Evolutionary conservation across 305 asterid genomes (phyloP).

Genomic region (Fraxinus baroniana): DNA sequence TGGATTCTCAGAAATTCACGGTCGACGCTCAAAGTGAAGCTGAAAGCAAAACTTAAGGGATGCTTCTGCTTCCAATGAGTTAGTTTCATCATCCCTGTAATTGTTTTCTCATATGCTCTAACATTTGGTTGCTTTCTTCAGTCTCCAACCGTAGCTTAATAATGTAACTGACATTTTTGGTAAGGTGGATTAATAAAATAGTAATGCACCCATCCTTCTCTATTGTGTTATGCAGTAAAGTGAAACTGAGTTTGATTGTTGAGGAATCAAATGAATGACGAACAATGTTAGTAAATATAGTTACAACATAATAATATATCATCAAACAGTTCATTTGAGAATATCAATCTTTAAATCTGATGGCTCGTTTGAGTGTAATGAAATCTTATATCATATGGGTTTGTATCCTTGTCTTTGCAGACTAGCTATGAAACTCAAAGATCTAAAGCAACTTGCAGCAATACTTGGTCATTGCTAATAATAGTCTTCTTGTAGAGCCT

Average conservation of each 20-base stretch:
- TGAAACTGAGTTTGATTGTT: not conserved
- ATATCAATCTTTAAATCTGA: too few relatives aligned
- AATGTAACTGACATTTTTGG: not conserved
- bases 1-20: not conserved
- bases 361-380: not conserved
- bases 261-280: not conserved
- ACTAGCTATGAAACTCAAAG: too few relatives aligned
- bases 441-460: too few relatives aligned
- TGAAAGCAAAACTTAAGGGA: conserved; percentile 21
- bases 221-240: not conserved
- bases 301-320: too few relatives aligned
- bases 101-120: not conserved
- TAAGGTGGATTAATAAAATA: not conserved
- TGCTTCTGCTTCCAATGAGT: conserved; percentile 14
- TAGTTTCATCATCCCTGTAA: not conserved
- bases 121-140: not conserved
- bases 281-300: not conserved
- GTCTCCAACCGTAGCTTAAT: not conserved
- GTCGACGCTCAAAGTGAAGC: not conserved
- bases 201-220: not conserved
- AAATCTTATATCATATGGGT: too few relatives aligned
- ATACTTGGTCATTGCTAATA: too few relatives aligned
- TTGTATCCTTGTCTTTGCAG: too few relatives aligned
- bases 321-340: not conserved
- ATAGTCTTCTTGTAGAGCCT: too few relatives aligned